A percentile compares a stretch with the other conserved stretches of the same genome.
Evolutionary conservation across 495 filamentous ascomycete genomes (phyloP).

Genomic region (Penicillium maclennaniae): DNA sequence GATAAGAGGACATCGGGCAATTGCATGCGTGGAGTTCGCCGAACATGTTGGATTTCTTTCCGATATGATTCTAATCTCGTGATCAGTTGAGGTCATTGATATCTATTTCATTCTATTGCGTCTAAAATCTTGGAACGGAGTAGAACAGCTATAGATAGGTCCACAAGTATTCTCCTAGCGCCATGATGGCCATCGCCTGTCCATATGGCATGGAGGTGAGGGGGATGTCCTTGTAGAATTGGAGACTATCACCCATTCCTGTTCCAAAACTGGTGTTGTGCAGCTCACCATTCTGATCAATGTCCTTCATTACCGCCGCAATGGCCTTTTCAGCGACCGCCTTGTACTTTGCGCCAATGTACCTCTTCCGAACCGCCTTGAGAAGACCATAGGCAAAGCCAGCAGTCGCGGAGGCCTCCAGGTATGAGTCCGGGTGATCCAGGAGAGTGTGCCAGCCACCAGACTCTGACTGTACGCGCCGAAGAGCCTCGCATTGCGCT

Average conservation of each 20-base stretch:
- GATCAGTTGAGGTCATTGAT: background rate
- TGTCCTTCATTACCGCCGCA: constrained; percentile 53
- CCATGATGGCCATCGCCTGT: constrained; percentile 75
- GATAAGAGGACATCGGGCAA: background rate
- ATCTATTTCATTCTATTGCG: constrained; percentile 5
- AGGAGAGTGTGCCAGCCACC: constrained; percentile 69
- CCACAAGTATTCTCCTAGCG: constrained; percentile 60
- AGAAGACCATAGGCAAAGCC: constrained; percentile 73
- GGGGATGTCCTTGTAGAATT: constrained; percentile 67
- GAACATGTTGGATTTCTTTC: background rate
- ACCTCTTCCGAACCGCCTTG: constrained; percentile 63
- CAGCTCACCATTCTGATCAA: constrained; percentile 60
- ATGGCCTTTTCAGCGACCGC: constrained; percentile 57
- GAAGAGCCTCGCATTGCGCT: constrained; percentile 59
- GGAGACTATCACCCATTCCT: constrained; percentile 60
- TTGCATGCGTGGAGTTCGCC: background rate
- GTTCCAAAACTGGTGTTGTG: constrained; percentile 70
- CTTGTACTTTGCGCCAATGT: constrained; percentile 50
- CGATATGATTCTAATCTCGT: background rate
- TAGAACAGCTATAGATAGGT: constrained; percentile 35
- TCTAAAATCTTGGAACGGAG: background rate
- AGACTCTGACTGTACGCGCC: constrained; percentile 47
- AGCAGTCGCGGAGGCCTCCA: constrained; percentile 68
- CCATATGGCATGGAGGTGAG: constrained; percentile 74
- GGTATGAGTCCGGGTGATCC: constrained; percentile 59